Evolutionary conservation across 805 yeast genomes (phyloP).

Genomic region (Candida patagonica): DNA sequence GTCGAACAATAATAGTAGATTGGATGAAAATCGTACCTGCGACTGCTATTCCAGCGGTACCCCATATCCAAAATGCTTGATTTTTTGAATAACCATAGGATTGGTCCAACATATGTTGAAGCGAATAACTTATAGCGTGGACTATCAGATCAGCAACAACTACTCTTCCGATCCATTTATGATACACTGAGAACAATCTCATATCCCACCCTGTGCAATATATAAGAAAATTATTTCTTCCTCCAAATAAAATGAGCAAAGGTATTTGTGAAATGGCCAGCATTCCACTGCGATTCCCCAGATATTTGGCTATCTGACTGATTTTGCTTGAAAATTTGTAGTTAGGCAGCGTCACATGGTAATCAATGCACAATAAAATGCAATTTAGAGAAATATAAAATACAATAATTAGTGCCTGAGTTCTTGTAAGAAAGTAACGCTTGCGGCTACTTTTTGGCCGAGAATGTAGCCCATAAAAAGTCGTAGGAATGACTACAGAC

Average conservation of each 20-base stretch:
- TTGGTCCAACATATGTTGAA: conserved; percentile 25
- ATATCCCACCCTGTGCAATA: conserved; percentile 53
- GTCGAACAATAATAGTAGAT: conserved; percentile 43
- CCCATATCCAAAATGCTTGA: conserved; percentile 25
- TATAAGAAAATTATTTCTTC: conserved; percentile 61
- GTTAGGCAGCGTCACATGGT: conserved; percentile 9
- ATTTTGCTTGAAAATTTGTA: conserved; percentile 1
- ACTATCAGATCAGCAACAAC: conserved; percentile 40
- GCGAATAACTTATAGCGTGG: conserved; percentile 49
- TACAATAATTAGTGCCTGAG: conserved; percentile 26
- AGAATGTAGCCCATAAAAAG: conserved; percentile 21
- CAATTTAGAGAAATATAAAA: conserved; percentile 26
- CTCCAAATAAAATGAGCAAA: conserved; percentile 46
- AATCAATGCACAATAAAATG: conserved; percentile 19
- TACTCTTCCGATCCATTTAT: conserved; percentile 52
- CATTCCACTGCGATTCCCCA: conserved; percentile 22
- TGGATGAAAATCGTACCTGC: conserved; percentile 39
- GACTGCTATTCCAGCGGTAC: conserved; percentile 34
- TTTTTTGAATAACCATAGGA: conserved; percentile 3
- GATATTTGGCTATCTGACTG: conserved; percentile 24
- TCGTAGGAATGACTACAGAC: conserved; percentile 22
- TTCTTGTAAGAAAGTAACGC: conserved; percentile 29
- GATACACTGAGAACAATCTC: conserved; percentile 52
- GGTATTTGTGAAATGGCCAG: conserved; percentile 26
- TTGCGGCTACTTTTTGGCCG: conserved; percentile 5